Base-by-base conservation (phyloP, 768 basidiomycete species). In the Pleurotus djamor region DNA sequence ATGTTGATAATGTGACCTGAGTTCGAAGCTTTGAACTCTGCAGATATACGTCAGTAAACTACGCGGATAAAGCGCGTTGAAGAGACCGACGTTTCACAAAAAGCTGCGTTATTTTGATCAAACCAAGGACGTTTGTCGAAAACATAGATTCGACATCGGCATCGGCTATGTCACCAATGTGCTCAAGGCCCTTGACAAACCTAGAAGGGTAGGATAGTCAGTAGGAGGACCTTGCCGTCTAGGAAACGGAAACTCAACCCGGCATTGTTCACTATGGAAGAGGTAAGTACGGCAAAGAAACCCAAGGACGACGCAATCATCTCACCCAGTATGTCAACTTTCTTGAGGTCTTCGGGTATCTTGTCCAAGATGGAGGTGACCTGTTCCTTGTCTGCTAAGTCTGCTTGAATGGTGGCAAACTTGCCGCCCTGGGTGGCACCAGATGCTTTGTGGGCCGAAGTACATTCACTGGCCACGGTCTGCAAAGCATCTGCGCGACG, bases 1-100 rank as follows among this genome's bases (percentile, higher is more conserved):
- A 99, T 78, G 72, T 97, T 96, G 76, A 99, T 98, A 65, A 99
- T 78, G 76, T 96, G 94, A 0, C 94, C 92, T 4, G 84, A 75
- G 66, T 88, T 84, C 69, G 82, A 87, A 57, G 76, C 80, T 70
- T 89, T 93, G 78, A 94, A 93, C 60, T 89, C 91, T 92, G 65
- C 12, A 55, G 17, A 33, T 62, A 7, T 38, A 47, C 48, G 28
- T 58, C 17, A 45, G 44, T 13, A n/a, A n/a, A 41, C 38, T 41
- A 41, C 7, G 7, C 7, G 38, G 38, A 41, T 41, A 7, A 7
- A 41, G 38, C n/a, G n/a, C n/a, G n/a, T n/a, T n/a, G 38, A 14
- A n/a, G 38, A 4, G 10, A 41, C 64, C 60, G 55, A 79, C 89
- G 82, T 73, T 77, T 81, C 66, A 91, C 73, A 38, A 88, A 73